Conservation (phyloP, 345 rosid genomes). For the Balakata baccata region DNA sequence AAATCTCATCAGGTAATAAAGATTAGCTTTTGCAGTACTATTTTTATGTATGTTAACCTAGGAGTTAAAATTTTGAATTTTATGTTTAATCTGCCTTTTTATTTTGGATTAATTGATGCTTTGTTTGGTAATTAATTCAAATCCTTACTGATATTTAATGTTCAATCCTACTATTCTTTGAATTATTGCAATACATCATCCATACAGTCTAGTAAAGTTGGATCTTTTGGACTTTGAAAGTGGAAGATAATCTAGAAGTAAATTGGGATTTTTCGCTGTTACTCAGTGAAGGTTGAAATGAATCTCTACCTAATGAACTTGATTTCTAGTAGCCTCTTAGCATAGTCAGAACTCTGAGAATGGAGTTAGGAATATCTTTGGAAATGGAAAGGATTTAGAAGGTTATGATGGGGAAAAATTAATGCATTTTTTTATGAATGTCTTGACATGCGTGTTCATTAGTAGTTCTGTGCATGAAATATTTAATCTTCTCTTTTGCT, state of each 20-base stretch:
- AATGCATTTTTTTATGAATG: too few species aligned
- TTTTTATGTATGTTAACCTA: background rate
- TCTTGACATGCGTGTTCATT: background rate
- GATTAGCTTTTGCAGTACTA: too few species aligned
- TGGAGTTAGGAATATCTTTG: background rate
- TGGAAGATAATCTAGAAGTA: background rate
- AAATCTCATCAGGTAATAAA: slow-evolving; percentile 76
- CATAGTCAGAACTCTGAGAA: background rate
- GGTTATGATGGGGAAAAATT: background rate
- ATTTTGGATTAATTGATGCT: background rate
- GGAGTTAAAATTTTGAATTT: background rate
- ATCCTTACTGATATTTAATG: background rate
- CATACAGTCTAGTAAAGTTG: background rate
- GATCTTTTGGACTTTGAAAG: background rate
- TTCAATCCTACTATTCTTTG: background rate
- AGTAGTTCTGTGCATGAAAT: background rate
- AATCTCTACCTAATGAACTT: background rate
- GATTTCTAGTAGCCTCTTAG: background rate
- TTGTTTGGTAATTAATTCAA: background rate
- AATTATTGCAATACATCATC: background rate
- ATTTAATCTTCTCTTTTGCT: background rate
- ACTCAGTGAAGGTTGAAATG: background rate
- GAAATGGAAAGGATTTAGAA: background rate
- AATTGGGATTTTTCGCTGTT: background rate
- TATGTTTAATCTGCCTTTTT: background rate